Percentiles rank a stretch among this genome's conserved stretches.
These are phyloP conservation scores for Carex sylvatica DNA, from an alignment of 202 grass and related monocot genomes.

Conservation along the genomic window DNA sequence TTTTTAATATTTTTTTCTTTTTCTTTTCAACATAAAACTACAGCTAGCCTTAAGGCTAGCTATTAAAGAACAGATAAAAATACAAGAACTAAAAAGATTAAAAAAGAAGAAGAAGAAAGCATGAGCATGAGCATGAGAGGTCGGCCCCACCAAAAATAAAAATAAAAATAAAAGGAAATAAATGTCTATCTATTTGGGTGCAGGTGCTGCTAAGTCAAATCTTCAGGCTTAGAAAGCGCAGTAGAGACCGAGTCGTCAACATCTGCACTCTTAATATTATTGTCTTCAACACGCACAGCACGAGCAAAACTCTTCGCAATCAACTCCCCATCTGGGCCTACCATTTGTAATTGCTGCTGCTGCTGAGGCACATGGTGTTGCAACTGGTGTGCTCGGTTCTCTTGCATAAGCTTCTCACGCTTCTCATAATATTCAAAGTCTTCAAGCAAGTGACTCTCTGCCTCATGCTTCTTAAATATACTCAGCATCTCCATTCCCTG, in stretches of 20 bases:
- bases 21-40: conserved; percentile 54
- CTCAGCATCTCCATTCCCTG: conserved; percentile 84
- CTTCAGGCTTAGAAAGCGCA: conserved; percentile 33
- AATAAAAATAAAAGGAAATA: conserved; percentile 35
- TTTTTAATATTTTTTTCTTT: conserved; percentile 1
- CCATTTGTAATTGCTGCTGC: conserved; percentile 11
- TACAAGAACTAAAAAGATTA: conserved; percentile 25
- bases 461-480: conserved; percentile 79
- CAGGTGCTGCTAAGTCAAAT: conserved; percentile 31
- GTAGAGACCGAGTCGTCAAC: conserved; percentile 24
- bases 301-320: conserved; percentile 62
- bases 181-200: conserved; percentile 23
- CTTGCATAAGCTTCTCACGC: conserved; percentile 78
- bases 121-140: conserved; percentile 8
- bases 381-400: conserved; percentile 69
- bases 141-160: conserved; percentile 26
- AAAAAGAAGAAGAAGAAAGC: background rate
- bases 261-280: conserved; percentile 26
- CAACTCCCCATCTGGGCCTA: conserved; percentile 29
- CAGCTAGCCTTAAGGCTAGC: conserved; percentile 64
- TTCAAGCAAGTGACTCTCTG: conserved; percentile 67
- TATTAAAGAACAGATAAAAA: conserved; percentile 33
- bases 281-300: conserved; percentile 57
- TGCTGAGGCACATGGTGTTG: conserved; percentile 35
- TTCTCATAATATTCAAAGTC: conserved; percentile 93